Base-by-base conservation (phyloP, 1,284 basidiomycete genomes). In the Naganishia liquefaciens region DNA sequence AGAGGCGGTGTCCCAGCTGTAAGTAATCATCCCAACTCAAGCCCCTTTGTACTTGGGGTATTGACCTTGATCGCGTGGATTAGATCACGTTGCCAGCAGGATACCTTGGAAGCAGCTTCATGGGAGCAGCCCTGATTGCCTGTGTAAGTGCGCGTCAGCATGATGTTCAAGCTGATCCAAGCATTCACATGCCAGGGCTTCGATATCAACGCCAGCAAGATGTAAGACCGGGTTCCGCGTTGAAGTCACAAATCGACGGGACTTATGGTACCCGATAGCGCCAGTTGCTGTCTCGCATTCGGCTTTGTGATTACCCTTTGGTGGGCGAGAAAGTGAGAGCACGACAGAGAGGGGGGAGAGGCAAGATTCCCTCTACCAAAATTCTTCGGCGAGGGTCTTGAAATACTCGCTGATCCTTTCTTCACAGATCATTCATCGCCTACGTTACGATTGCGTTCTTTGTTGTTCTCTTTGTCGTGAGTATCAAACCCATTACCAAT, bases 281-380 rank as follows among this genome's bases (percentile, higher is more conserved):
- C 66, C 58, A 93, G 92, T 0, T 87, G 86, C 49, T 86, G 90
- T 11, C 82, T 98, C 37, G 91, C 87, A 9, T 88, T 81, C 27
- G 90, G 94, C 76, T 97, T 95, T 80, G 72, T 97, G n/a, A 83
- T 96, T 69, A 96, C 92, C 0, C 83, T 96, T 1, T 97, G 90
- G 89, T 85, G 83, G 83, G 94, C 92, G 2, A 81, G 91, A 51
- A 82, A 81, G 68, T 55, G 10, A 90, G 89, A 73, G 4, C 13
- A 37, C n/a, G n/a, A n/a, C 33, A 37, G 6, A 37, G 33, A 37
- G 13, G 6, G 10, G 13, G 33, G 13, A 10, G 4, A 37, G 30
- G 28, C 19, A 11, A 25, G n/a, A n/a, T 7, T 37, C 13, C 33
- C 13, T 37, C 33, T 3, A n/a, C n/a, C n/a, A n/a, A n/a, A n/a